Base-by-base conservation (phyloP, 1,284 basidiomycete species). In the Puccinia horiana region DNA sequence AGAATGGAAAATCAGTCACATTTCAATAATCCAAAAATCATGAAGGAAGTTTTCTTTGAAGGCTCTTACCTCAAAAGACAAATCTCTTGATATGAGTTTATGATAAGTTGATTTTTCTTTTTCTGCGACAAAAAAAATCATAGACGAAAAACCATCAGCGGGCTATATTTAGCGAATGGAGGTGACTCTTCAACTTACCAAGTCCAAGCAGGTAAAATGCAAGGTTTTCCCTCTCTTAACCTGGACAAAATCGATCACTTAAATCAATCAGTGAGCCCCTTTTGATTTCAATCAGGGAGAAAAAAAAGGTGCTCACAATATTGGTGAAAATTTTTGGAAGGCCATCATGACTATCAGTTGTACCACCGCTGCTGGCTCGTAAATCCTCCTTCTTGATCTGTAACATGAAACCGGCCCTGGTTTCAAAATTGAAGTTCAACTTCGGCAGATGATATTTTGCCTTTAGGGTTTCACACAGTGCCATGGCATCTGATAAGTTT, bases 11-110 rank as follows among this genome's bases (percentile, higher is more conserved):
- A 58, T 63, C 20, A 75, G 49, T 29, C 5, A 35, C 12, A 1
- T 26, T 54, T 26, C 2, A 20, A 58, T 35, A 65, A 40, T n/a
- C 5, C 1, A 54, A 54, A 20, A n/a, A 65, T 5, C 2, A 8
- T 26, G 32, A 16, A 65, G n/a, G 12, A 20, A 65, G 20, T 40
- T 20, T 52, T 26, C 2, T 9, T 16, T 18, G 20, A 35, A 23
- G 70, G 63, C 44, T 52, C 56, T 42, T 63, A 72, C 63, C 80
- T 63, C 18, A 84, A 81, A 0, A 83, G 42, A 69, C 85, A 85
- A n/a, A 86, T 84, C 76, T 86, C 86, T 42, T 85, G 83, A 32
- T 85, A 83, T 23, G 83, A 83, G 69, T 85, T 85, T 23, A 79
- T 73, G 40, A 86, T 84, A 1, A 85, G 65, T 3, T 84, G 82